phyloP scores from a whole-genome alignment of 2,329 filamentous ascomycete genomes.

The Colletotrichum tanaceti region DNA sequence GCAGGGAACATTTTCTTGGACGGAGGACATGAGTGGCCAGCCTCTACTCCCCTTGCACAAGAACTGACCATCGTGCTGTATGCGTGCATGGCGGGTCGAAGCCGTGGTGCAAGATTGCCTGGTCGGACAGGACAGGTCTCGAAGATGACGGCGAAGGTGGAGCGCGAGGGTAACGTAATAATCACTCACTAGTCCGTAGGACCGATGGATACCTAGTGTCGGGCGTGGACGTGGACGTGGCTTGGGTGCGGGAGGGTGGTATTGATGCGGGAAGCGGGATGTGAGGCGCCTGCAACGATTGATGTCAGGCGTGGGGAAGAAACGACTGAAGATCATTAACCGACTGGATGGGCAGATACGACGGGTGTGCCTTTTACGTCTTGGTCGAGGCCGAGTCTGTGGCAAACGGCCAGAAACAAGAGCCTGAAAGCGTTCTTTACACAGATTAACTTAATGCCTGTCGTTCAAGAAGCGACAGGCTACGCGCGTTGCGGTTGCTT shows the following conservation, averaged over 20 bases:
- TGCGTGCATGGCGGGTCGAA: conserved; percentile 1
- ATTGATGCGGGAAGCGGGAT: conserved; percentile 26
- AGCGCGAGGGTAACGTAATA: conserved; percentile 26
- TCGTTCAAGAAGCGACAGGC: conserved; percentile 10
- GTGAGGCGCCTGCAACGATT: conserved; percentile 38
- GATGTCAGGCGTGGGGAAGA: conserved; percentile 20
- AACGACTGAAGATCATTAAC: conserved; percentile 24
- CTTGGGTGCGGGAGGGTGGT: conserved; percentile 27
- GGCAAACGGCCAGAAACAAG: conserved; percentile 17
- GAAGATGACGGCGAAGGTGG: conserved; percentile 9
- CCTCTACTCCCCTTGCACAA: conserved; percentile 10
- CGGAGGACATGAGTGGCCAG: conserved; percentile 9
- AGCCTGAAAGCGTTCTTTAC: conserved; percentile 1
- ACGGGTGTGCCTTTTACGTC: not conserved
- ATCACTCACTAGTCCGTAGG: conserved; percentile 11
- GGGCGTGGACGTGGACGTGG: not conserved
- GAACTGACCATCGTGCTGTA: conserved; percentile 21
- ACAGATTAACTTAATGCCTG: not conserved
- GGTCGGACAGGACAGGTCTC: conserved; percentile 20
- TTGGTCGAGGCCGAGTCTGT: conserved; percentile 8
- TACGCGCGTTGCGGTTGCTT: conserved; percentile 18
- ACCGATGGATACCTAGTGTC: not conserved
- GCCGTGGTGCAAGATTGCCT: conserved; percentile 11
- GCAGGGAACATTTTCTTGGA: conserved; percentile 25
- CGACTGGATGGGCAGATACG: conserved; percentile 17